Conservation (phyloP, 805 yeast genomes). For the Barnettozyma populi region DNA sequence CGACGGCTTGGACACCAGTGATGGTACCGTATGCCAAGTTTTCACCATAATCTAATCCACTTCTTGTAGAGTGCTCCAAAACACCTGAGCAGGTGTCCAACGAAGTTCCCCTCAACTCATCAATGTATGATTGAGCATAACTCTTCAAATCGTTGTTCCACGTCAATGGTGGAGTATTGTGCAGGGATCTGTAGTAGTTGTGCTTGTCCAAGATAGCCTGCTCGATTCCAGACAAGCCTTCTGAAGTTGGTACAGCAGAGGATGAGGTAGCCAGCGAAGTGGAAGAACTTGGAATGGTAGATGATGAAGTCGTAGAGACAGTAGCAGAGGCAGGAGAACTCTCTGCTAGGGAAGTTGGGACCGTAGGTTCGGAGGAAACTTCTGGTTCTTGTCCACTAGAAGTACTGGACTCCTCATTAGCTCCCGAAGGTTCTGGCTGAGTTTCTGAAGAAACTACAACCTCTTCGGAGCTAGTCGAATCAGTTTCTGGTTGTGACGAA, state of each 20-base stretch:
- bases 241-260: background rate
- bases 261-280: background rate
- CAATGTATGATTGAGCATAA: conserved; percentile 48
- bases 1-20: conserved; percentile 38
- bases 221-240: conserved; percentile 28
- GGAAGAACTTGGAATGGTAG: conserved; percentile 3
- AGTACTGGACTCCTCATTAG: too few species aligned
- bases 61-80: conserved; percentile 54
- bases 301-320: background rate
- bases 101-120: conserved; percentile 30
- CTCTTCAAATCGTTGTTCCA: conserved; percentile 44
- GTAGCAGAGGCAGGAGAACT: background rate
- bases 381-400: background rate
- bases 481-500: background rate
- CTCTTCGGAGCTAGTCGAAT: background rate
- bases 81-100: conserved; percentile 54
- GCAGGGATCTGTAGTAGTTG: conserved; percentile 44
- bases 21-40: conserved; percentile 66
- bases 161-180: conserved; percentile 37
- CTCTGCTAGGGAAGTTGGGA: background rate
- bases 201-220: conserved; percentile 41
- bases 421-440: background rate
- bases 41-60: conserved; percentile 52
- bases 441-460: background rate
- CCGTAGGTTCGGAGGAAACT: background rate